These are phyloP conservation scores for Argentina anserina DNA, from an alignment of 306 rosid genomes.

Conservation along the genomic window DNA sequence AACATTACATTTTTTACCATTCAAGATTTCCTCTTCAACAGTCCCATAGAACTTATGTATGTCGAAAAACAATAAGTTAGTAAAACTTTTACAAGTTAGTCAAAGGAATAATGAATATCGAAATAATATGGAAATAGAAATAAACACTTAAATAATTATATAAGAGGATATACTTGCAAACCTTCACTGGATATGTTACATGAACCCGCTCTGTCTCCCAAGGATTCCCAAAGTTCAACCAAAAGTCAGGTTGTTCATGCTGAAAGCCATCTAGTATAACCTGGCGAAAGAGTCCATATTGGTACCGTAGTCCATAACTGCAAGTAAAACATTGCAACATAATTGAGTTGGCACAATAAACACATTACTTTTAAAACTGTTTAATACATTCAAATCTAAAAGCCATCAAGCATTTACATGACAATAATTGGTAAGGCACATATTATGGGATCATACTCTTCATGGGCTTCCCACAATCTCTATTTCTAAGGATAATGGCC, in stretches of 20 bases:
- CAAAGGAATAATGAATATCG: conserved; percentile 10
- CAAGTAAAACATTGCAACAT: conserved; percentile 18
- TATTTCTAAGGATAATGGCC: background rate
- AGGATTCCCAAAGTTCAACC: conserved; percentile 81
- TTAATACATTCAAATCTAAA: background rate
- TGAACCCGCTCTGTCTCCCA: conserved; percentile 75
- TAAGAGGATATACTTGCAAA: conserved; percentile 30
- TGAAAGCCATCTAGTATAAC: conserved; percentile 67
- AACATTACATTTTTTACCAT: conserved; percentile 38
- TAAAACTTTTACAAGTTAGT: conserved; percentile 23
- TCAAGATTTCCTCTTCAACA: conserved; percentile 46
- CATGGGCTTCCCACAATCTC: background rate
- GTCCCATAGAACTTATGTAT: conserved; percentile 58
- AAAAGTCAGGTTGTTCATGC: conserved; percentile 73
- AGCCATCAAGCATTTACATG: background rate
- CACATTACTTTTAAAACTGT: background rate
- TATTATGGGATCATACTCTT: background rate
- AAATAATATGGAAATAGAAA: conserved; percentile 7
- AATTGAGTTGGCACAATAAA: background rate
- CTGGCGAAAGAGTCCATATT: conserved; percentile 72
- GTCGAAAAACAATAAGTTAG: conserved; percentile 24
- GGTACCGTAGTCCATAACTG: conserved; percentile 67
- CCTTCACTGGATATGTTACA: conserved; percentile 73
- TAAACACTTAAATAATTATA: conserved; percentile 17
- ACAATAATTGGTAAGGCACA: background rate